Evolutionary conservation across 2,329 filamentous ascomycete species (phyloP).

Genomic region (Pseudohalonectria lignicola): DNA sequence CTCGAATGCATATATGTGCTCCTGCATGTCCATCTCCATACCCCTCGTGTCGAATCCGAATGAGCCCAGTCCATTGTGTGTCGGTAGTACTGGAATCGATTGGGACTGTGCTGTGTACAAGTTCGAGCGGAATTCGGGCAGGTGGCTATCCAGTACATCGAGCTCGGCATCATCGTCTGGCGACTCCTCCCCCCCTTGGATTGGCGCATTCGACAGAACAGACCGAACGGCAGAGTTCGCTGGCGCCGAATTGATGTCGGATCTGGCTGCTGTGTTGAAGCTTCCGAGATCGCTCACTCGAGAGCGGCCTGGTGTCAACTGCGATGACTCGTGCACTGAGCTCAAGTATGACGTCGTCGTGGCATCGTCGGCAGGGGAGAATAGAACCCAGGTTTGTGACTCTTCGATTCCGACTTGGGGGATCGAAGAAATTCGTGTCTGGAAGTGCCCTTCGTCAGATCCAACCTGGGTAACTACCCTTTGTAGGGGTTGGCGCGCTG

Average conservation of each 20-base stretch:
- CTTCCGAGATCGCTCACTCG: constrained; percentile 74
- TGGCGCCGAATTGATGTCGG: constrained; percentile 32
- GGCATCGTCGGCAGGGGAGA: constrained; percentile 60
- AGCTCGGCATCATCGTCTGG: constrained; percentile 66
- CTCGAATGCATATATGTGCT: constrained; percentile 84
- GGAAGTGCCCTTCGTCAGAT: neutral
- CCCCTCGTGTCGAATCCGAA: constrained; percentile 49
- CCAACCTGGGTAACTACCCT: constrained; percentile 14
- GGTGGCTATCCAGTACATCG: constrained; percentile 85
- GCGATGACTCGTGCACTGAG: constrained; percentile 53
- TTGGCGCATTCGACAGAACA: constrained; percentile 12
- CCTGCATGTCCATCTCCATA: constrained; percentile 51
- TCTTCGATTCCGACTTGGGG: constrained; percentile 40
- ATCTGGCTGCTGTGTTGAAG: constrained; percentile 56
- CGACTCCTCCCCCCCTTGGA: constrained; percentile 24
- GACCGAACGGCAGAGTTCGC: constrained; percentile 24
- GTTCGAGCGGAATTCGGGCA: constrained; percentile 65
- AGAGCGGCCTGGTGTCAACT: constrained; percentile 53
- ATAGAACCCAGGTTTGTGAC: constrained; percentile 92
- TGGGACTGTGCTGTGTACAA: constrained; percentile 23
- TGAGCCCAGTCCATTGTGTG: constrained; percentile 83
- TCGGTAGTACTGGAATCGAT: constrained; percentile 65
- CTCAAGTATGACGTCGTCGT: constrained; percentile 59
- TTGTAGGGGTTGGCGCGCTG: constrained; percentile 32
- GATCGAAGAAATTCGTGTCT: neutral